Conservation (phyloP, 192 early-diverging fungal genomes). For the Entomortierella lignicola region DNA sequence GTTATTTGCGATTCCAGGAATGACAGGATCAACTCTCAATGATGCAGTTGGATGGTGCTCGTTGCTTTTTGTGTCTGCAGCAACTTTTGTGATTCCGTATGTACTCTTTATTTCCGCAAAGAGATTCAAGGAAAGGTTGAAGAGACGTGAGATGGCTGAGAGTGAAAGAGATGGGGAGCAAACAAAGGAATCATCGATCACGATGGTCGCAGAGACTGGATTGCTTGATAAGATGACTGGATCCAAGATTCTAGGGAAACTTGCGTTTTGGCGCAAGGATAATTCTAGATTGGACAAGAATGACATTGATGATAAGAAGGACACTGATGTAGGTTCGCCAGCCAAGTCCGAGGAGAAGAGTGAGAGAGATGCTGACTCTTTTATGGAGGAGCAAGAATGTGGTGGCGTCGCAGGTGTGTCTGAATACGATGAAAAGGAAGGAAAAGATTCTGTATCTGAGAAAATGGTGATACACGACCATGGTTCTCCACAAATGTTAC, state of each 20-base stretch:
- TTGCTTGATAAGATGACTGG: too few species aligned
- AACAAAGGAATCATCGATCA: neutral
- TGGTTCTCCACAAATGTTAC: too few species aligned
- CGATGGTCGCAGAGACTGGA: neutral
- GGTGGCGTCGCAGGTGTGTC: too few species aligned
- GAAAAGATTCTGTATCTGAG: too few species aligned
- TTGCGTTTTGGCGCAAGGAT: neutral
- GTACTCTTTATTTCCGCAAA: conserved; percentile 70
- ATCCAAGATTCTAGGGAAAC: too few species aligned
- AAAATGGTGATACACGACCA: too few species aligned
- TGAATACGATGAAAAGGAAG: too few species aligned
- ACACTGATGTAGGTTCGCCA: too few species aligned
- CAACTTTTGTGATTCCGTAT: conserved; percentile 77
- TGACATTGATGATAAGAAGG: neutral
- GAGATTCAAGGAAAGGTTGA: conserved; percentile 35
- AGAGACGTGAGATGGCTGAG: conserved; percentile 4
- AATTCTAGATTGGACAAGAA: neutral
- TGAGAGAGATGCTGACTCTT: too few species aligned
- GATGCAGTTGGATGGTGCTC: conserved; percentile 70
- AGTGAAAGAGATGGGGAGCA: neutral
- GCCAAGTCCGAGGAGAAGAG: too few species aligned
- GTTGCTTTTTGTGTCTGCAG: conserved; percentile 71
- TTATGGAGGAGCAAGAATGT: too few species aligned
- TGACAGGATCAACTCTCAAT: conserved; percentile 55
- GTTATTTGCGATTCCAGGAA: conserved; percentile 25